Base-by-base conservation (phyloP, 768 basidiomycete genomes). In the Mycena latifolia region DNA sequence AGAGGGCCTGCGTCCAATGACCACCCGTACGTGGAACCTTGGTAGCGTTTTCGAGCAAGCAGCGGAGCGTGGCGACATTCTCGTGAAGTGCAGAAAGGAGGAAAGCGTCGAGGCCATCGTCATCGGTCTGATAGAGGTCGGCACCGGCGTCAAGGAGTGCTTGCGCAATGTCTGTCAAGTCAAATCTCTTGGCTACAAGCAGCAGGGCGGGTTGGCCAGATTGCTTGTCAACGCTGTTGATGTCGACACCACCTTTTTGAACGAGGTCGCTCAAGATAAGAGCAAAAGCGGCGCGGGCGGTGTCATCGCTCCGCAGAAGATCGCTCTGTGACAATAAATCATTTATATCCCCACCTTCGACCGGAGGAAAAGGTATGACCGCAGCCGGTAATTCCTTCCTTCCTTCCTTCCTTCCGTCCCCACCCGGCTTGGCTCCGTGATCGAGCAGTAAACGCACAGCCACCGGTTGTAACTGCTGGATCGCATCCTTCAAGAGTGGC, bases 131-230 rank as follows among this genome's bases (percentile, higher is more conserved):
- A 53, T 61, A 45, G 28, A 52, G 39, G 59, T 52, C 39, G 9
- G 58, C 58, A 6, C 59, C 59, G 22, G 29, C 59, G 33, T 43
- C 59, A 35, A 61, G 50, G 20, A 61, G 29, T 31, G 51, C 51
- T 61, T 43, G 59, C 24, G 53, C 28, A 61, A 52, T n/a, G 4
- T 53, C 29, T 15, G 50, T 35, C 28, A 52, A n/a, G 14, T 43
- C 48, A 14, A 35, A 14, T 14, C 8, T 35, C 33, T 35, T 35
- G 14, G 33, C 33, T 6, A 14, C 33, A 35, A 35, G 14, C 15
- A 61, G 51, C 22, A 61, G 50, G 5, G 50, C 9, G 12, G 51
- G 28, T 22, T 22, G n/a, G n/a, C 20, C 22, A 12, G 43, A n/a
- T 3, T 41, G 15, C 39, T 11, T n/a, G n/a, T n/a, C n/a, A 6